Conservation (phyloP, 108 stramenopile genomes). For the Nannochloropsis gaditana region DNA sequence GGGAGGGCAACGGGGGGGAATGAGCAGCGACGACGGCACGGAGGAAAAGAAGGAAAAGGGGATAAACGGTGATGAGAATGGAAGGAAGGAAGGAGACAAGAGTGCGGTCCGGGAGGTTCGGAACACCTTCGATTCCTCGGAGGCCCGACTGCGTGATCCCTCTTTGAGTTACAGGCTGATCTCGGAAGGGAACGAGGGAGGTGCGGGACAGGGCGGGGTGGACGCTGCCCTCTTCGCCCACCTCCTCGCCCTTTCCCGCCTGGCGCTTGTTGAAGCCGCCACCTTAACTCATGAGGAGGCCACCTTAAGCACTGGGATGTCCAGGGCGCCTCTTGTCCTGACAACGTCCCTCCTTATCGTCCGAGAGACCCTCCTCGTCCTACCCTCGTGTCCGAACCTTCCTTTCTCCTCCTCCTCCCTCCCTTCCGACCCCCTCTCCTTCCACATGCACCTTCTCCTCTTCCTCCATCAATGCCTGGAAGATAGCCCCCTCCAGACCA, state of each 20-base stretch:
- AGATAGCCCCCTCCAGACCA: background rate
- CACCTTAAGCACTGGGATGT: background rate
- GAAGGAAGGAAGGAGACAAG: background rate
- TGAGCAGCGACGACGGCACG: background rate
- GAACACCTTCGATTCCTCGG: no score
- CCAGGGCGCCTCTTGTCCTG: background rate
- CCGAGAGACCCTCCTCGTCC: background rate
- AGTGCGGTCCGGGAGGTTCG: background rate
- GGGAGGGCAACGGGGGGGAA: background rate
- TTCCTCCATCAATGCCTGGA: background rate
- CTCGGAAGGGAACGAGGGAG: background rate
- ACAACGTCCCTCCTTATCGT: background rate
- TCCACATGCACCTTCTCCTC: background rate
- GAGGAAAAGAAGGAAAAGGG: background rate
- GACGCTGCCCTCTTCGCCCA: background rate
- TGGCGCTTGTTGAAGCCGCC: background rate
- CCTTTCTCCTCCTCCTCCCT: background rate
- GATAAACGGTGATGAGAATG: background rate
- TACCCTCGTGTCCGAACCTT: background rate
- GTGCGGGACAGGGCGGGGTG: background rate
- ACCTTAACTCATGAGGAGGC: background rate
- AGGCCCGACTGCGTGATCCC: no score
- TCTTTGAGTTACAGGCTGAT: no score
- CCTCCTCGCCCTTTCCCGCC: background rate
- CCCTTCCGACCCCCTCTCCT: background rate